These are phyloP conservation scores for Xylaria sp. DNA, from an alignment of 2,329 filamentous ascomycete genomes.

Conservation along the genomic window DNA sequence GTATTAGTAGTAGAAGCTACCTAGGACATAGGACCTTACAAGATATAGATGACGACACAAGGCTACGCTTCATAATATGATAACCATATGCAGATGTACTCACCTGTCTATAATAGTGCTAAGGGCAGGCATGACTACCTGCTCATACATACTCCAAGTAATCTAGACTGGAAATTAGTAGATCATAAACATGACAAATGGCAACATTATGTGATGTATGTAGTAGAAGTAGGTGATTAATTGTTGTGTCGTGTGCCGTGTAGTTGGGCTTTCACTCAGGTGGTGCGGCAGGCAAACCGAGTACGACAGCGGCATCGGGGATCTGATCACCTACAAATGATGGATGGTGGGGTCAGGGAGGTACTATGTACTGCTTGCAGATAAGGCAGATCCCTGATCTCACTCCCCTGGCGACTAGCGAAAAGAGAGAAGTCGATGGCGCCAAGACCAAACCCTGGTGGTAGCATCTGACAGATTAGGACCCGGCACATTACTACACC, in stretches of 20 bases:
- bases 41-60: constrained; percentile 11
- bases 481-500: constrained; percentile 32
- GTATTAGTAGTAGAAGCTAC: not conserved
- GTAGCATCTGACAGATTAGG: constrained; percentile 30
- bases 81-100: constrained; percentile 16
- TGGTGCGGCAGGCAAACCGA: constrained; percentile 28
- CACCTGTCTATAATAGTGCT: constrained; percentile 10
- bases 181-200: constrained; percentile 22
- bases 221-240: not conserved
- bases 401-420: constrained; percentile 1
- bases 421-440: not conserved
- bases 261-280: not conserved
- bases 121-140: not conserved
- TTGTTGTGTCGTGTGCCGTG: constrained; percentile 16
- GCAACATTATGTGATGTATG: constrained; percentile 7
- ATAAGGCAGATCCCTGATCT: constrained; percentile 32
- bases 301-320: constrained; percentile 29
- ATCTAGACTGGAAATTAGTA: constrained; percentile 2
- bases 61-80: constrained; percentile 4
- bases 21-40: constrained; percentile 2
- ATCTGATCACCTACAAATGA: not conserved
- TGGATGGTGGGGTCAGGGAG: constrained; percentile 10
- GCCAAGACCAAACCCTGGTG: constrained; percentile 19
- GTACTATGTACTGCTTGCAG: not conserved
- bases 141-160: constrained; percentile 8